Conservation (phyloP, 352 stramenopile species). For the Globisporangium carolinianum region DNA sequence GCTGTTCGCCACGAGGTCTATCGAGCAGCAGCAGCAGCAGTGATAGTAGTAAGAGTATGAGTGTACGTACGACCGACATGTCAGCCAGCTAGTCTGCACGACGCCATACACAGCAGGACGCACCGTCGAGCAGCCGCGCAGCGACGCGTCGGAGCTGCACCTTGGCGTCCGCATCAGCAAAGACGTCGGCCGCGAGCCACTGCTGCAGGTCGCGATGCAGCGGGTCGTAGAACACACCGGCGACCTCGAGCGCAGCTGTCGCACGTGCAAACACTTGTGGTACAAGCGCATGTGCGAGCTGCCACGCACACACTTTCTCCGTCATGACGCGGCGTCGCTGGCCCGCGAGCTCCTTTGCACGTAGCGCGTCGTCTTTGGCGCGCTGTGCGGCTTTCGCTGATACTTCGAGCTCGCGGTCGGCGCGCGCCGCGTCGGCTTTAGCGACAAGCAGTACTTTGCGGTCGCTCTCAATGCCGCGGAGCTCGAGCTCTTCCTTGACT, state of each 20-base stretch:
- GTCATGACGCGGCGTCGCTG: slow-evolving; percentile 34
- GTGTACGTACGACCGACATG: no score
- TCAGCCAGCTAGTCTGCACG: background rate
- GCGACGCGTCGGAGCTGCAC: slow-evolving; percentile 31
- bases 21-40: background rate
- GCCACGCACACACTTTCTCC: slow-evolving; percentile 54
- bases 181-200: slow-evolving; percentile 41
- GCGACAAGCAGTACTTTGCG: slow-evolving; percentile 31
- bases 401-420: slow-evolving; percentile 43
- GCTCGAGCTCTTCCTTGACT: slow-evolving; percentile 72
- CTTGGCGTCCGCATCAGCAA: slow-evolving; percentile 31
- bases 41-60: background rate
- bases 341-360: slow-evolving; percentile 32
- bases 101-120: background rate
- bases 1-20: slow-evolving; percentile 43
- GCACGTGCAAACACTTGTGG: slow-evolving; percentile 27
- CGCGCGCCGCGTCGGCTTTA: slow-evolving; percentile 33
- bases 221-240: slow-evolving; percentile 67
- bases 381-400: slow-evolving; percentile 41
- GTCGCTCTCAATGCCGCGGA: slow-evolving; percentile 32
- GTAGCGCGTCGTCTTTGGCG: slow-evolving; percentile 41
- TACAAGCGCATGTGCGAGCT: slow-evolving; percentile 42
- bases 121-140: slow-evolving; percentile 37
- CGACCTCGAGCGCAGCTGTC: slow-evolving; percentile 22
- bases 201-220: slow-evolving; percentile 35